These are phyloP conservation scores for Agaricus sinodeliciosus DNA, from an alignment of 768 basidiomycete species.

Conservation along the genomic window DNA sequence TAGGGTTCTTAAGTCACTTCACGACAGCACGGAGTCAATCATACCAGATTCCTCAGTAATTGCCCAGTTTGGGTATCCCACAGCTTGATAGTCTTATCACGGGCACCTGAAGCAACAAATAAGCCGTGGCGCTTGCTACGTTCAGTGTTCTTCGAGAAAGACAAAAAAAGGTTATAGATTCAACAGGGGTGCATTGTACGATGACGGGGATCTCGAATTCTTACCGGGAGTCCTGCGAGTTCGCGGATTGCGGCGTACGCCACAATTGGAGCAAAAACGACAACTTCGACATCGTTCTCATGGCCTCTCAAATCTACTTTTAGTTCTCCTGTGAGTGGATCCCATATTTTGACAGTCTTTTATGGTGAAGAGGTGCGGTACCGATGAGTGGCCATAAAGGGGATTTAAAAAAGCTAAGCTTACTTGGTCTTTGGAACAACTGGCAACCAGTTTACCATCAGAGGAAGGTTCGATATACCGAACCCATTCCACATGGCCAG, in stretches of 20 bases:
- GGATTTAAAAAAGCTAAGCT: conserved; percentile 15
- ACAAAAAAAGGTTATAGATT: neutral
- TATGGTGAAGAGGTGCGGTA: conserved; percentile 15
- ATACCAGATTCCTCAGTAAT: conserved; percentile 67
- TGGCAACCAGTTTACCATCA: conserved; percentile 71
- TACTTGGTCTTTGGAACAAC: conserved; percentile 87
- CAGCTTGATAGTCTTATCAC: conserved; percentile 88
- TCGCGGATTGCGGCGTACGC: conserved; percentile 74
- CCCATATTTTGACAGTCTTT: conserved; percentile 76
- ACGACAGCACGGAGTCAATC: conserved; percentile 15
- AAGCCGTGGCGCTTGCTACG: conserved; percentile 41
- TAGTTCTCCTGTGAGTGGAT: conserved; percentile 63
- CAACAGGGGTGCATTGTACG: neutral
- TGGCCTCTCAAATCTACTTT: conserved; percentile 85
- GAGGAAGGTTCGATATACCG: conserved; percentile 57
- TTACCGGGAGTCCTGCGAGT: conserved; percentile 63
- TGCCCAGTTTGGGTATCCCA: conserved; percentile 88
- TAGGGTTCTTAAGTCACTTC: neutral
- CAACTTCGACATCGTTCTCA: conserved; percentile 79
- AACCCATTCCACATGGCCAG: conserved; percentile 83
- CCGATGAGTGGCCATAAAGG: conserved; percentile 15
- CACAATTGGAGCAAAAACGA: conserved; percentile 72
- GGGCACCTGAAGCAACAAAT: conserved; percentile 75
- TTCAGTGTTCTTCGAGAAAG: conserved; percentile 41
- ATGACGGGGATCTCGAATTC: conserved; percentile 17